Evolutionary conservation across 2,329 filamentous ascomycete genomes (phyloP), one percentile per base, ranked within the genome.

Genomic region (Arachnomyces sp.): DNA sequence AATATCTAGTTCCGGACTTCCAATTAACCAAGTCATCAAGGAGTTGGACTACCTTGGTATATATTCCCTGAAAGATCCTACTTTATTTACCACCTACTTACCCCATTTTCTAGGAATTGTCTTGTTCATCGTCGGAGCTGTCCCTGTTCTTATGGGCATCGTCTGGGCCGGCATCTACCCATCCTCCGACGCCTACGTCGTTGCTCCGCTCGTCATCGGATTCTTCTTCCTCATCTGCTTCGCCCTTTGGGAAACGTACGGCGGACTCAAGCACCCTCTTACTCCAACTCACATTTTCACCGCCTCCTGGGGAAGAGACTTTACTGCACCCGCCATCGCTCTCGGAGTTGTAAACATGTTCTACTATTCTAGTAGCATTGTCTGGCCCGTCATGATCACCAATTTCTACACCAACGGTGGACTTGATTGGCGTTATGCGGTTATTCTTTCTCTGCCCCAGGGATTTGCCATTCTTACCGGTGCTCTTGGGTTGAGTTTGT

Each of bases 261-360:
- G 52, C 11, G 55, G 54, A 3, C 46, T 60, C 11, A 63, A 61
- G 45, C 62, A 61, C 35, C 64, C 60, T 0, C 54, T 72, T 9
- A 68, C 66, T 1, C 69, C 69, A 5, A 58, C 65, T 0, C 57
- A 61, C 34, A 57, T 73, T 48, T 73, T 73, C 49, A 63, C 64
- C 3, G 55, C 61, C 7, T 62, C 63, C 9, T 51, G 59, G 20
- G 70, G 70, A 2, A 58, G 70, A n/a, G 67, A 70, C 32, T 63
- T 73, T 32, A 71, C 68, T 0, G 67, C 64, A 0, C 68, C 68
- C 0, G 67, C 64, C 29, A 57, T 72, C 17, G 64, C 64, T 3
- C 57, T 64, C 0, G 64, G 62, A 31, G 63, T 73, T 33, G 60
- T 72, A 14, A 72, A 66, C 41, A 73, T 73, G 69, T 72, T 72